Evolutionary conservation across 768 basidiomycete species (phyloP).

Genomic region (Leccinum uliginosum): DNA sequence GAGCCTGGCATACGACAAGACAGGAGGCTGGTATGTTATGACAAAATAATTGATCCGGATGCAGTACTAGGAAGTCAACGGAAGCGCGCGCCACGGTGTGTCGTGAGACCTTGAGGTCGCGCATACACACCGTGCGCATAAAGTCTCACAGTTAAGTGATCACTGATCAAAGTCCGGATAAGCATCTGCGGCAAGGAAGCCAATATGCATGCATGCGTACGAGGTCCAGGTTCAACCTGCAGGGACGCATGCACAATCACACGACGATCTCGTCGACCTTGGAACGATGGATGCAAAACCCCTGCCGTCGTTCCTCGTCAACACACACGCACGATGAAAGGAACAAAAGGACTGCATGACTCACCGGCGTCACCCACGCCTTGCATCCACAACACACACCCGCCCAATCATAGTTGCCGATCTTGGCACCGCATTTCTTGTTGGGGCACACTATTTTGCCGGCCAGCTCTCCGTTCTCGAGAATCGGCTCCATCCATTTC

Average conservation of each 20-base stretch:
- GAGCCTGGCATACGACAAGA: background rate
- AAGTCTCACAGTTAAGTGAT: background rate
- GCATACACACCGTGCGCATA: background rate
- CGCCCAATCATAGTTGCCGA: slow-evolving; percentile 98
- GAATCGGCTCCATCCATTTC: slow-evolving; percentile 91
- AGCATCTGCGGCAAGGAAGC: background rate
- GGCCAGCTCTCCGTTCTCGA: slow-evolving; percentile 68
- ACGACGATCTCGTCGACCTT: slow-evolving; percentile 61
- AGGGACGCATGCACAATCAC: background rate
- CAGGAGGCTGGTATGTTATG: background rate
- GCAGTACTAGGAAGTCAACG: background rate
- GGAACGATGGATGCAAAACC: slow-evolving; percentile 63
- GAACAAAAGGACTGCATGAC: background rate
- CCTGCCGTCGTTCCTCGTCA: slow-evolving; percentile 19
- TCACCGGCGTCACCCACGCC: slow-evolving; percentile 87
- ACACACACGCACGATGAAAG: background rate
- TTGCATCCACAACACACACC: slow-evolving; percentile 89
- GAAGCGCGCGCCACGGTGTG: background rate
- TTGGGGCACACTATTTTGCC: slow-evolving; percentile 95
- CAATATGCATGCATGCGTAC: background rate
- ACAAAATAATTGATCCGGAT: background rate
- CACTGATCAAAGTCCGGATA: background rate
- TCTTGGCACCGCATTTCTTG: slow-evolving; percentile 81
- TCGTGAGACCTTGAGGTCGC: background rate
- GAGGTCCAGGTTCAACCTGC: background rate